Evolutionary conservation across 1,284 basidiomycete genomes (phyloP), one percentile per base, ranked within the genome.

Genomic region (Cutaneotrichosporon sp.): DNA sequence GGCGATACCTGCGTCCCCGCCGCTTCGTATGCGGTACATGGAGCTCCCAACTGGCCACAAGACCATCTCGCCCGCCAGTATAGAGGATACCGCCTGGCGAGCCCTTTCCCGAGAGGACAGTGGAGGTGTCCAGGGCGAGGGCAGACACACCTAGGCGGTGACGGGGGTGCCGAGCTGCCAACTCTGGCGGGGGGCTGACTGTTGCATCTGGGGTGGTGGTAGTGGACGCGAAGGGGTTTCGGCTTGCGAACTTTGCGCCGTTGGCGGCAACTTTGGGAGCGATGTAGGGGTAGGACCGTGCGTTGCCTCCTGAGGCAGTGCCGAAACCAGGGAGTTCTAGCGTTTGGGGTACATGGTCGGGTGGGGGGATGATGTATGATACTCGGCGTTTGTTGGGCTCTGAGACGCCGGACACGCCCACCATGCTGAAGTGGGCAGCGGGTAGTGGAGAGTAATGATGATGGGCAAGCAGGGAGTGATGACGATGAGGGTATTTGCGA

Each of bases 1-100:
- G 38, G 48, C 66, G 54, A 49, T 76, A 77, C 51, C 79, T 78
- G 8, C 65, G 67, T 14, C 67, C 62, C 35, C 77, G 62, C 22
- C 70, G 67, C 55, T 75, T 66, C 34, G 65, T 75, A 78, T 86
- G 84, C 1, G 83, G 79, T 11, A 96, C 76, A 7, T 81, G 83
- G 12, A 97, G 79, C 68, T 98, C 91, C 91, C 93, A 97, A 3
- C 86, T 83, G 38, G 90, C 86, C 32, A 97, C 80, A 31, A 94
- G 80, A 0, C 96, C 94, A 76, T 98, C 94, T 47, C 92, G 79
- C 10, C 91, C 93, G 25, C 87, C 93, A 1, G 90, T 87, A 71
- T 97, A 97, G 9, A 98, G 77, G 45, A 98, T 94, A 2, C 96
- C 94, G 59, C 87, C 83, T 0, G 94, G 93, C n/a, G 72, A 54